Conservation (phyloP, 2,329 filamentous ascomycete genomes). For the Pseudocercospora fijiensis region DNA sequence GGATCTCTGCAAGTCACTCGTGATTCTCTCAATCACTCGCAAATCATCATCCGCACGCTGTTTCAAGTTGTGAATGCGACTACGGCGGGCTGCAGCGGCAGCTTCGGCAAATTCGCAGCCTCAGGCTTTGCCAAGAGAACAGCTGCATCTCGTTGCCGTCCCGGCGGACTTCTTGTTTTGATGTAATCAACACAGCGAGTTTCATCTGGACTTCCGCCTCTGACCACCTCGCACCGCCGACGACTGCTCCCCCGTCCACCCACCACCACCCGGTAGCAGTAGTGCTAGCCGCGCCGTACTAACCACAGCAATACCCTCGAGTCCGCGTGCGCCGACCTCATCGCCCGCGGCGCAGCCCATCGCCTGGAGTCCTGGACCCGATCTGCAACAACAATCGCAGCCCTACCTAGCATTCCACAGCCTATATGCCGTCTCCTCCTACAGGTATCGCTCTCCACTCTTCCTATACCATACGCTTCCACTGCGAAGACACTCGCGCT, state of each 20-base stretch:
- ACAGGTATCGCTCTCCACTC: conserved; percentile 7
- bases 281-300: no score
- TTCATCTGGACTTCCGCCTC: conserved; percentile 3
- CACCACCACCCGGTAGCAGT: not conserved
- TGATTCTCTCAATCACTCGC: no score
- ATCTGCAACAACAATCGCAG: conserved; percentile 6
- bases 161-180: not conserved
- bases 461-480: not conserved
- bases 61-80: no score
- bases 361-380: not conserved
- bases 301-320: not conserved
- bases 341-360: conserved; percentile 3
- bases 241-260: not conserved
- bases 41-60: no score
- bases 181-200: not conserved
- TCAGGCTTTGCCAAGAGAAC: not conserved
- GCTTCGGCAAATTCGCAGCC: not conserved
- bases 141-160: not conserved
- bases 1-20: no score
- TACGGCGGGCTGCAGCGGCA: not conserved
- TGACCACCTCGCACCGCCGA: not conserved
- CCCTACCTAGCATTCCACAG: conserved; percentile 10
- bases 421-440: conserved; percentile 6
- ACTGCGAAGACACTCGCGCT: not conserved
- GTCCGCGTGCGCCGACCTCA: not conserved